These are phyloP conservation scores for Microthlaspi erraticum DNA, from an alignment of 345 rosid genomes.

Conservation along the genomic window DNA sequence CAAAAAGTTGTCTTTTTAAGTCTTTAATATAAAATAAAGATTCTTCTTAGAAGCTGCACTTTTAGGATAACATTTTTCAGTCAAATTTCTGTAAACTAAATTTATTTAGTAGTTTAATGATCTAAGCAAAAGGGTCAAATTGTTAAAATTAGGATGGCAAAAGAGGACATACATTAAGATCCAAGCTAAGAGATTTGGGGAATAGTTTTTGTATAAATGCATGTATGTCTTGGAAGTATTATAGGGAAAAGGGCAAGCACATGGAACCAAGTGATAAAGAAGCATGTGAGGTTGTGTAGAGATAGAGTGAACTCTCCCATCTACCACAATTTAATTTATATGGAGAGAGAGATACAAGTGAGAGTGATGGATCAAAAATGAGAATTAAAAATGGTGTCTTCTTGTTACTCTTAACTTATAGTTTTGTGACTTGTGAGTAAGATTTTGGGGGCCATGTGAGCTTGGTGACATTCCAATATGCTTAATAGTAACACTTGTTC, in stretches of 20 bases:
- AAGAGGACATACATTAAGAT: slow-evolving; percentile 26
- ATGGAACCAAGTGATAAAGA: slow-evolving; percentile 44
- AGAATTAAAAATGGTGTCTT: slow-evolving; percentile 34
- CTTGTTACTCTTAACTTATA: slow-evolving; percentile 19
- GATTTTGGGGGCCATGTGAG: slow-evolving; percentile 41
- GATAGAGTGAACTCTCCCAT: slow-evolving; percentile 42
- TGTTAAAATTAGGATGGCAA: neutral
- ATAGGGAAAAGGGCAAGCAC: slow-evolving; percentile 29
- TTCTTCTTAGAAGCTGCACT: slow-evolving; percentile 48
- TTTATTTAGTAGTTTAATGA: neutral
- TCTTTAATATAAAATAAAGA: slow-evolving; percentile 32
- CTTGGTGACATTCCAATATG: slow-evolving; percentile 26
- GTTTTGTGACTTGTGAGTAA: slow-evolving; percentile 37
- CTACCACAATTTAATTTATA: slow-evolving; percentile 45
- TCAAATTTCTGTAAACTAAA: slow-evolving; percentile 17
- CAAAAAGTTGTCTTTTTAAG: slow-evolving; percentile 19
- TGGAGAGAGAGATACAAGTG: slow-evolving; percentile 41
- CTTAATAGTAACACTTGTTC: slow-evolving; percentile 28
- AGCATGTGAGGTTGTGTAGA: slow-evolving; percentile 47
- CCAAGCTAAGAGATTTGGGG: slow-evolving; percentile 29
- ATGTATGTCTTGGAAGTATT: slow-evolving; percentile 40
- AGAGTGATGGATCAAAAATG: slow-evolving; percentile 44
- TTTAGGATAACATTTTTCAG: slow-evolving; percentile 19
- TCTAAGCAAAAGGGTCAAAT: neutral
- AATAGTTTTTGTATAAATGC: slow-evolving; percentile 19